phyloP scores from a whole-genome alignment of 1,284 basidiomycete genomes.

The Puccinia coronata region DNA sequence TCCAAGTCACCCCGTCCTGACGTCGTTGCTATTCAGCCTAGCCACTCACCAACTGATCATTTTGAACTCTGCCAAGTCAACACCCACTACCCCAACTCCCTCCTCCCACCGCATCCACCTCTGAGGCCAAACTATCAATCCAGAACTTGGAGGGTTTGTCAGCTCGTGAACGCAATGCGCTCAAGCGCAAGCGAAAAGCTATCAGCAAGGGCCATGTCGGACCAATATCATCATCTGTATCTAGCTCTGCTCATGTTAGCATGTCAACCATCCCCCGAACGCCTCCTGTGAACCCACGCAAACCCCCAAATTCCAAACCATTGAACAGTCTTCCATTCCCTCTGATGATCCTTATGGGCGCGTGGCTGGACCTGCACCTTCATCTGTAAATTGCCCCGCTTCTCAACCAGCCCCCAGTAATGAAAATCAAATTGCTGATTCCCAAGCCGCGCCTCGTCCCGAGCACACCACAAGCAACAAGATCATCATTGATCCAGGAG shows the following conservation, averaged over 20 bases:
- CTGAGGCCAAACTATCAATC: slow-evolving; percentile 39
- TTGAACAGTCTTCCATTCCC: slow-evolving; percentile 49
- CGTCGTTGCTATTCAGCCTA: slow-evolving; percentile 6
- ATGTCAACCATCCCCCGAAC: slow-evolving; percentile 54
- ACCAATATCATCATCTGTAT: slow-evolving; percentile 64
- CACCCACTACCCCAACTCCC: slow-evolving; percentile 19
- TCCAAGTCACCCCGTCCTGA: not conserved
- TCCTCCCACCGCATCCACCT: slow-evolving; percentile 16
- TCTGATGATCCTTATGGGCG: slow-evolving; percentile 46
- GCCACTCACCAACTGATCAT: slow-evolving; percentile 16
- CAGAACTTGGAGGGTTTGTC: slow-evolving; percentile 63
- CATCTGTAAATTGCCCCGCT: slow-evolving; percentile 51
- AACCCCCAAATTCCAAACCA: slow-evolving; percentile 37
- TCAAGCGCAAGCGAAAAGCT: slow-evolving; percentile 85
- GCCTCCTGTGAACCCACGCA: slow-evolving; percentile 8
- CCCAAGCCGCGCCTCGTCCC: not conserved
- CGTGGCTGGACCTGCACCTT: slow-evolving; percentile 51
- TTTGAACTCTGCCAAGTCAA: slow-evolving; percentile 30
- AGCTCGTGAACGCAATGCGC: slow-evolving; percentile 81
- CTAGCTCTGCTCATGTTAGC: slow-evolving; percentile 56
- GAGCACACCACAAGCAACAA: slow-evolving; percentile 42
- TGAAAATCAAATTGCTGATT: slow-evolving; percentile 13
- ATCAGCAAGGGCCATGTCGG: slow-evolving; percentile 65
- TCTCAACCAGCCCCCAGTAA: slow-evolving; percentile 13
- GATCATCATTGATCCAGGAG: slow-evolving; percentile 54